A percentile compares a stretch with the other conserved stretches of the same genome.
These are phyloP conservation scores for Medicago arabica DNA, from an alignment of 306 rosid species.

Conservation along the genomic window DNA sequence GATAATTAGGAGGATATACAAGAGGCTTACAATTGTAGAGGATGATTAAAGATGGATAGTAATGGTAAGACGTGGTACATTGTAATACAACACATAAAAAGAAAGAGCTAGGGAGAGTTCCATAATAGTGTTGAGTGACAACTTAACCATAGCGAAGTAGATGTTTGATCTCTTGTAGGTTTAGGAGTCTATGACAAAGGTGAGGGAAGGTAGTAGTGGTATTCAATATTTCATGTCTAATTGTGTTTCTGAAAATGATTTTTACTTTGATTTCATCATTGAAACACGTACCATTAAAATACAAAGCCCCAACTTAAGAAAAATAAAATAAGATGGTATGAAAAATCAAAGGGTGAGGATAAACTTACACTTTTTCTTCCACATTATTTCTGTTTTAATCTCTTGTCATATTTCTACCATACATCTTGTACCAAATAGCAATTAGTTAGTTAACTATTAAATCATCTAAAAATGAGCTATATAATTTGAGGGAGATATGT, in stretches of 20 bases:
- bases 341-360: no score
- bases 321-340: no score
- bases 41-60: conserved; percentile 41
- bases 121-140: conserved; percentile 48
- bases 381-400: no score
- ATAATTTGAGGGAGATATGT: no score
- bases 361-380: no score
- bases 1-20: conserved; percentile 23
- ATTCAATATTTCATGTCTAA: conserved; percentile 37
- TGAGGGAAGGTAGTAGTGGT: conserved; percentile 38
- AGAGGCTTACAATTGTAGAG: conserved; percentile 27
- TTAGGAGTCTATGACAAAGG: conserved; percentile 51
- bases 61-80: conserved; percentile 54
- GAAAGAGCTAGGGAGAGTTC: conserved; percentile 23
- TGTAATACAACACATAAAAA: conserved; percentile 48
- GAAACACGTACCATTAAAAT: no score
- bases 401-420: no score
- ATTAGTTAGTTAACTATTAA: no score
- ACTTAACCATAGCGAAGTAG: conserved; percentile 60
- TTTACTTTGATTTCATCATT: neutral
- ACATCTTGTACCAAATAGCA: no score
- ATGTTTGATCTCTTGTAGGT: conserved; percentile 63
- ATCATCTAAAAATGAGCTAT: no score
- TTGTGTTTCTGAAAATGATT: conserved; percentile 42
- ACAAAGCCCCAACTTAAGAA: no score